Evolutionary conservation across 257 asterid species (phyloP), one percentile per base, ranked within the genome.

Genomic region (Plantago major): DNA sequence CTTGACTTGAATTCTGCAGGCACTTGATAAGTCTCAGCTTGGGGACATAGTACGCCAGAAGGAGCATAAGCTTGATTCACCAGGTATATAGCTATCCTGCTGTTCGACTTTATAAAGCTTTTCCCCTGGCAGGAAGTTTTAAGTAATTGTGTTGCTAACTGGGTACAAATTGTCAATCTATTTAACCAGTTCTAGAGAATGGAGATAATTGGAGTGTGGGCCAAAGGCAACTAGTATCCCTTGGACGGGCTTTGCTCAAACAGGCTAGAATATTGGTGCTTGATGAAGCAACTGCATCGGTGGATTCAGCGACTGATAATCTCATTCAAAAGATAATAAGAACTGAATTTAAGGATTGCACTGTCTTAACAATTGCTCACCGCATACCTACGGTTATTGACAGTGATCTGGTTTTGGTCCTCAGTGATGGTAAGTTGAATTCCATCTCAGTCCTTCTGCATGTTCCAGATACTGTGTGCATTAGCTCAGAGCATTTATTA

Each of bases 201-300:
- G 98, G 98, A 74, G 98, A 90, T 60, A 90, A 90, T 56, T 90
- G 98, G 98, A 90, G 98, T 55, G 96, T 90, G 56, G 98, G 98
- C 60, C 98, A 90, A 70, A 71, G 98, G 26, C 98, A 90, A 74
- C 94, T 90, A 61, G 95, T 90, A 51, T 82, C 98, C 58, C 89
- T 90, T 17, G 98, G 98, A 7, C 89, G 98, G 61, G 96, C 96
- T 28, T 74, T 90, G 67, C 96, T 90, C 51, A 90, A 88, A 78
- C 98, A 90, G 76, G 89, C 98, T 15, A 88, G 79, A 69, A 88
- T 90, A 38, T 63, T 90, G 80, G 98, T 90, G 57, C 98, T 90
- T 13, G 98, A 90, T 67, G 98, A 90, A 79, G 98, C 98, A 22
- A 90, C 98, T 9, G 96, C 98, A 55, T 89, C 99, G 5, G 99